Base-by-base conservation (phyloP, 805 yeast species). In the Ogataea kodamae region DNA sequence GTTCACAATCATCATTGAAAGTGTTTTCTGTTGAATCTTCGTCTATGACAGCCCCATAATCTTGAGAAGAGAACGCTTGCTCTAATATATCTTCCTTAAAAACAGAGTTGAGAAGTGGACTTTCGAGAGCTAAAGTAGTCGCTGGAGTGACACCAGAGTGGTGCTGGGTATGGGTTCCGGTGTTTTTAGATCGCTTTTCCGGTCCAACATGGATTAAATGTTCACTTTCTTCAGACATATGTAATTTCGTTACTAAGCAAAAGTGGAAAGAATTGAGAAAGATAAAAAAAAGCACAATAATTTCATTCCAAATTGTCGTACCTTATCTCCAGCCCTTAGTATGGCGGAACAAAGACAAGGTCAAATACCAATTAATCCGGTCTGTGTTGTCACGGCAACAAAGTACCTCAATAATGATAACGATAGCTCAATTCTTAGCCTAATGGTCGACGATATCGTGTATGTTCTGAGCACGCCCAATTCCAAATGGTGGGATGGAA, bases 401-500 rank as follows among this genome's bases (percentile, higher is more conserved):
- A 70, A 74, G 40, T 79, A 74, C 39, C 77, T 68, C 52, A 71
- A 68, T 12, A 70, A 74, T 4, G 73, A 73, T 3, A 70, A 67
- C 35, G 36, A 44, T 10, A 63, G 74, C 1, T 68, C 72, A 25
- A 69, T 75, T 27, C 59, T 81, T 24, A 69, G 72, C 14, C 57
- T 82, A 13, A 59, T 57, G 33, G 61, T 70, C n/a, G 90, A 88
- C 12, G 94, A 83, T 43, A 68, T 81, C 3, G 62, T 87, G 1
- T 73, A 80, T 46, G 92, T 87, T 9, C 52, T 84, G n/a, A 54
- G 69, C 10, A 81, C 81, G 40, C 65, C 75, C 10, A 73, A 70
- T 23, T 55, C 76, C 3, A 84, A 87, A 2, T 87, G 95, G 96
- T 85, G 94, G 92, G 95, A 87, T 55, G 95, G 96, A 8, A 67